These are phyloP conservation scores for Xerocomus brunneocitrinus DNA, from an alignment of 768 basidiomycete species.

Conservation along the genomic window DNA sequence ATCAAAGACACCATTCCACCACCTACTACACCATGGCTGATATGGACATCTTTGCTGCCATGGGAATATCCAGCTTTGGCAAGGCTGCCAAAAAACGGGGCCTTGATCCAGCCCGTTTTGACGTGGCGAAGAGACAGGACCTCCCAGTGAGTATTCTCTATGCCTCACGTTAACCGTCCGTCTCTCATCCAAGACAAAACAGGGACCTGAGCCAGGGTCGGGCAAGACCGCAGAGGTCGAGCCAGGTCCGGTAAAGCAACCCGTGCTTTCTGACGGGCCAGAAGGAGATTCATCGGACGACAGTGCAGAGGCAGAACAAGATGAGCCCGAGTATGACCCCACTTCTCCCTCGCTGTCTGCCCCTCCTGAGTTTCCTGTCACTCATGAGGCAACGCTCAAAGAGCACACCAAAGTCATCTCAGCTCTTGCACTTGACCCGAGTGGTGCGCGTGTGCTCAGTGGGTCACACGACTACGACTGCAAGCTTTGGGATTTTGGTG, in stretches of 20 bases:
- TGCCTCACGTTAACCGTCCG: slow-evolving; percentile 21
- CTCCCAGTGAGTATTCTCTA: slow-evolving; percentile 20
- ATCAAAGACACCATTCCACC: background rate
- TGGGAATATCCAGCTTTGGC: slow-evolving; percentile 84
- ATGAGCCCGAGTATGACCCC: slow-evolving; percentile 53
- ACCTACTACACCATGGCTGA: slow-evolving; percentile 40
- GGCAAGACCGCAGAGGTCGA: slow-evolving; percentile 20
- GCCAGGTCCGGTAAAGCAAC: background rate
- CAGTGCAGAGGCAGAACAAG: slow-evolving; percentile 15
- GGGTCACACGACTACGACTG: slow-evolving; percentile 98
- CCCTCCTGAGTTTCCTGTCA: slow-evolving; percentile 66
- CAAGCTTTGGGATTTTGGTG: slow-evolving; percentile 99
- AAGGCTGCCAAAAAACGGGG: slow-evolving; percentile 62
- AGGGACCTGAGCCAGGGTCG: slow-evolving; percentile 13
- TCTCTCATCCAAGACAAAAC: slow-evolving; percentile 12
- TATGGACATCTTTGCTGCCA: slow-evolving; percentile 70
- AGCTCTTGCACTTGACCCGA: slow-evolving; percentile 87
- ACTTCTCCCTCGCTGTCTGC: slow-evolving; percentile 36
- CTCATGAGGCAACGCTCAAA: slow-evolving; percentile 88
- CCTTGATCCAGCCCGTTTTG: slow-evolving; percentile 74
- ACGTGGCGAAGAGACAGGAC: slow-evolving; percentile 64
- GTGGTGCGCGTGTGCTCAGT: slow-evolving; percentile 85
- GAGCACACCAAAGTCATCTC: slow-evolving; percentile 96
- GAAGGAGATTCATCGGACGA: slow-evolving; percentile 26
- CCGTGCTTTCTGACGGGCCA: slow-evolving; percentile 8